These are phyloP conservation scores for Naganishia randhawae DNA, from an alignment of 768 basidiomycete species.

Conservation along the genomic window DNA sequence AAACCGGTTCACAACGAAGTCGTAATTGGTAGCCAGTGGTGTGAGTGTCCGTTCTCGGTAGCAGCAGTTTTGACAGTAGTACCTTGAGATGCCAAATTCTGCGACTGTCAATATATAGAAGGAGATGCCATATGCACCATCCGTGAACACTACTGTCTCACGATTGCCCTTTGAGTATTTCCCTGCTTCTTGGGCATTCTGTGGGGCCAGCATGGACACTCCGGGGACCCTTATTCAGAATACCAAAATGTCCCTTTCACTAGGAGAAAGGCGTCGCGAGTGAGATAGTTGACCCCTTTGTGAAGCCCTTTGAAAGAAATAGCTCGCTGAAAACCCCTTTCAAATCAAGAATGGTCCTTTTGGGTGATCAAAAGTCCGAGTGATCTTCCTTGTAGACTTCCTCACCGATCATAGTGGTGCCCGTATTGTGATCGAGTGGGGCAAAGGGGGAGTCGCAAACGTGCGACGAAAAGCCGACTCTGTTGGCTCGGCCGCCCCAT, in stretches of 20 bases:
- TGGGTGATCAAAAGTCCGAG: not conserved
- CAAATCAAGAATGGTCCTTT: not conserved
- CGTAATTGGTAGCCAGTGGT: too few relatives aligned
- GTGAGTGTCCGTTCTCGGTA: too few relatives aligned
- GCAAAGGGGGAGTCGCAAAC: too few relatives aligned
- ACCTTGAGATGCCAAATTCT: not conserved
- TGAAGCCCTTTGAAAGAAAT: not conserved
- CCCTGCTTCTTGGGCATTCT: not conserved
- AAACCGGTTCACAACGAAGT: too few relatives aligned
- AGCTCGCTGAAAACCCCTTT: not conserved
- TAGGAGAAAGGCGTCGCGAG: not conserved
- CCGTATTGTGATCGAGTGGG: too few relatives aligned
- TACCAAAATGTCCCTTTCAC: not conserved
- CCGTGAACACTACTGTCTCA: not conserved
- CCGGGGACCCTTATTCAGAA: not conserved
- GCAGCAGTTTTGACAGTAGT: too few relatives aligned
- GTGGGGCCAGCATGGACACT: not conserved
- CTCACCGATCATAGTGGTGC: too few relatives aligned
- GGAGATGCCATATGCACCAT: not conserved
- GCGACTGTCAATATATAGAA: conserved; percentile 1
- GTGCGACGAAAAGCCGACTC: too few relatives aligned
- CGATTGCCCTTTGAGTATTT: not conserved
- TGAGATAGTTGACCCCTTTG: not conserved
- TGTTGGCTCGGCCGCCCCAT: too few relatives aligned
- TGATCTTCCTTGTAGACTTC: not conserved